Evolutionary conservation across 1,284 basidiomycete species (phyloP), one percentile per base, ranked within the genome.

Genomic region (Bjerkandera adusta): DNA sequence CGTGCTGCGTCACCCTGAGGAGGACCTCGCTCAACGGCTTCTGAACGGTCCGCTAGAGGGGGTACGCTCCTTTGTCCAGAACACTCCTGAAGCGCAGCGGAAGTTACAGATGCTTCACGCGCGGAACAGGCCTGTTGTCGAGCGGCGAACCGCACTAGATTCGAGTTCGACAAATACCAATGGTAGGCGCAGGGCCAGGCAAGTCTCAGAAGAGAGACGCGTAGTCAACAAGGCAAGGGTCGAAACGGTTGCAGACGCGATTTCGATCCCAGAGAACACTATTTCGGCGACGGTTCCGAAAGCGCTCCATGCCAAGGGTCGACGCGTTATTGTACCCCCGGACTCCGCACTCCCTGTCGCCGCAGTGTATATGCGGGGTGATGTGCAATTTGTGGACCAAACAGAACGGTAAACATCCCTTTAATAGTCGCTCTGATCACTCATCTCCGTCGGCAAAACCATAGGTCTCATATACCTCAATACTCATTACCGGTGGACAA

Each of bases 341-440:
- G 57, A 63, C 37, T 46, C 50, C 18, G 54, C 56, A 32, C 53
- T 69, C 33, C 72, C 73, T 10, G 53, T 75, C 25, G 64, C 70
- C 34, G 70, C 75, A 15, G 63, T 81, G 36, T 71, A 73, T 22
- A 76, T 79, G 75, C 65, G 74, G 35, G 71, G 70, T 20, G 75
- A 79, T 50, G 60, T 68, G 13, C 72, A 79, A 47, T 78, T 76
- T 55, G 71, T 78, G 49, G 54, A 71, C 51, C 63, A 66, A 48
- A 58, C 52, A 43, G 51, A 59, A 45, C 62, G 63, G 63, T 64
- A 53, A 62, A 43, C 21, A 10, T 24, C 12, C 7, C 24, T 8
- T 26, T 10, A 13, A 18, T 25, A 11, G 30, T 25, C 13, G 8
- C 18, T 35, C 18, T 2, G 39, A 26, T 32, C 30, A 43, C 43